Base-by-base conservation (phyloP, 805 yeast genomes). In the Cyberlindnera maritima region DNA sequence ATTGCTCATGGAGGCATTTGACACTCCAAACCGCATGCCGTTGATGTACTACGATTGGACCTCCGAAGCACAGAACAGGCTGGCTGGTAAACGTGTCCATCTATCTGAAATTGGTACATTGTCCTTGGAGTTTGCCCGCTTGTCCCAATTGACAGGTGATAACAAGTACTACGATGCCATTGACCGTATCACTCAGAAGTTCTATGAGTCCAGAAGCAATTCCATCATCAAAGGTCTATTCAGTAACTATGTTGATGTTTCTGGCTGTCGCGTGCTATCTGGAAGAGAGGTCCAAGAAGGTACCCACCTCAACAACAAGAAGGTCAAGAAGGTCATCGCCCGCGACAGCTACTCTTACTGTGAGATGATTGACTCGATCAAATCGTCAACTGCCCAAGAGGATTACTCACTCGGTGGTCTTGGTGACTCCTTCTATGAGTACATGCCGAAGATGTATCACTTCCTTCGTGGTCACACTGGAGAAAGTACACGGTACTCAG, bases 11-110 rank as follows among this genome's bases (percentile, higher is more conserved):
- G 75, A 77, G 19, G 74, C 83, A 0, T 80, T 78, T 54, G 85
- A 80, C 52, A 79, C 85, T 0, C 83, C 83, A 14, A 78, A 79
- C 52, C 65, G 75, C 37, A 66, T 80, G 65, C 85, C 85, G 3
- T 47, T 75, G 10, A 54, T 76, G 18, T 69, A 65, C 44, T 78
- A 67, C 53, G 62, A 67, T 13, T 76, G 81, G 75, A 60, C 63
- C 23, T 63, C 69, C 4, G 57, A 58, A 17, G 56, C 62, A 6
- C 58, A 58, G 11, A 71, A 69, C 44, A 62, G 71, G 51, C 66
- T 68, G 46, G 70, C 78, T 0, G 62, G 71, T 14, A 62, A 53
- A 44, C 50, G 56, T 20, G 61, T 69, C 1, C 58, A 69, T 6
- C 53, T 74, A 6, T 76, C 83, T 2, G 79, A 76, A 43, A 56